Conservation (phyloP, 257 asterid genomes). For the Nicotiana tabacum region DNA sequence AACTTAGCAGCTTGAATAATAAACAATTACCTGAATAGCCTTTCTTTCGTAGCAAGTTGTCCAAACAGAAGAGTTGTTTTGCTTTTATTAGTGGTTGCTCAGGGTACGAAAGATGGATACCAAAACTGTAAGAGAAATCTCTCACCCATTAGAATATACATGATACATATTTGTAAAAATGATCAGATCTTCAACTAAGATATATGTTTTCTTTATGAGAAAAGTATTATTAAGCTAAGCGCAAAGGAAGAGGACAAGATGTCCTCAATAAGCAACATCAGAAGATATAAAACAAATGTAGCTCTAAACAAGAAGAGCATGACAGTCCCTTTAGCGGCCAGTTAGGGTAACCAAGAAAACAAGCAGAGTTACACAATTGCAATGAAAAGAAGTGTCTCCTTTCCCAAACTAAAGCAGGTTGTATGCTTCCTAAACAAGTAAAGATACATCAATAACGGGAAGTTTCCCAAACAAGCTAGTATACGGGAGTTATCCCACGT, state of each 20-base stretch:
- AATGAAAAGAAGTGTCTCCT: neutral
- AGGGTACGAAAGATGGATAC: slow-evolving; percentile 57
- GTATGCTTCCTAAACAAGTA: neutral
- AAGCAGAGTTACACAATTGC: neutral
- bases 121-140: slow-evolving; percentile 40
- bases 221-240: neutral
- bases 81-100: slow-evolving; percentile 85
- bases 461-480: neutral
- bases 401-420: neutral
- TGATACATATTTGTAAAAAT: neutral
- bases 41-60: slow-evolving; percentile 84
- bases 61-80: slow-evolving; percentile 78
- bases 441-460: neutral
- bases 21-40: slow-evolving; percentile 56
- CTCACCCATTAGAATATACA: slow-evolving; percentile 26
- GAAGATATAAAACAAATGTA: neutral
- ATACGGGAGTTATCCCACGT: neutral
- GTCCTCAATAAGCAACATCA: neutral
- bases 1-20: slow-evolving; percentile 2
- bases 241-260: neutral
- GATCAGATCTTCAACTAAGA: neutral
- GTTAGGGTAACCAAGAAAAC: neutral
- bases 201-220: neutral
- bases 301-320: neutral
- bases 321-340: neutral